phyloP scores from a whole-genome alignment of 2,329 filamentous ascomycete species.

The Colletotrichum tropicicola region DNA sequence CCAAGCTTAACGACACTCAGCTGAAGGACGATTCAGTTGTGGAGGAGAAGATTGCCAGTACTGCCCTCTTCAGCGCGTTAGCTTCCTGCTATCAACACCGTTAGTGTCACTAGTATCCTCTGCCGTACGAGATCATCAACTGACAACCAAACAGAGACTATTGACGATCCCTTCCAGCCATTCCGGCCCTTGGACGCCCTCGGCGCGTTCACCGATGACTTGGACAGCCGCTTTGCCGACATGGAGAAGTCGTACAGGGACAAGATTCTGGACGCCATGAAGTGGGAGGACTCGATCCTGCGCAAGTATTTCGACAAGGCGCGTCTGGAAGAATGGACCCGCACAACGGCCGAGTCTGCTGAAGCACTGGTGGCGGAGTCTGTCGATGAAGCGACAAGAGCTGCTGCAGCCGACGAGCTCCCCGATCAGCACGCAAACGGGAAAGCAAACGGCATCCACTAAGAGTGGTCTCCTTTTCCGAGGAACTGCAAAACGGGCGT shows the following conservation, averaged over 20 bases:
- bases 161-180: conserved; percentile 52
- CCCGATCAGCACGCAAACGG: conserved; percentile 24
- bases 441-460: conserved; percentile 27
- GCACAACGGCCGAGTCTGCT: conserved; percentile 47
- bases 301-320: conserved; percentile 72
- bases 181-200: conserved; percentile 62
- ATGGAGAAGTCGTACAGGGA: conserved; percentile 71
- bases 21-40: conserved; percentile 77
- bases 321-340: conserved; percentile 75
- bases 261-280: conserved; percentile 76
- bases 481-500: too few relatives aligned
- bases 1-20: conserved; percentile 78
- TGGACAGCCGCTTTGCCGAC: conserved; percentile 67
- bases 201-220: conserved; percentile 68
- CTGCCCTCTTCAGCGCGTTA: conserved; percentile 74
- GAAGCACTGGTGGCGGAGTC: conserved; percentile 42
- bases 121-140: conserved; percentile 28
- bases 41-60: conserved; percentile 68
- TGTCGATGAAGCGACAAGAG: conserved; percentile 38
- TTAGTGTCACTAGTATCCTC: conserved; percentile 43
- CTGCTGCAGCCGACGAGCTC: conserved; percentile 10
- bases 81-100: conserved; percentile 70
- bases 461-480: background rate
- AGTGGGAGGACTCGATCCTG: conserved; percentile 75
- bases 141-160: conserved; percentile 49